Evolutionary conservation across 805 yeast genomes (phyloP).

Genomic region (Candida easanensis): DNA sequence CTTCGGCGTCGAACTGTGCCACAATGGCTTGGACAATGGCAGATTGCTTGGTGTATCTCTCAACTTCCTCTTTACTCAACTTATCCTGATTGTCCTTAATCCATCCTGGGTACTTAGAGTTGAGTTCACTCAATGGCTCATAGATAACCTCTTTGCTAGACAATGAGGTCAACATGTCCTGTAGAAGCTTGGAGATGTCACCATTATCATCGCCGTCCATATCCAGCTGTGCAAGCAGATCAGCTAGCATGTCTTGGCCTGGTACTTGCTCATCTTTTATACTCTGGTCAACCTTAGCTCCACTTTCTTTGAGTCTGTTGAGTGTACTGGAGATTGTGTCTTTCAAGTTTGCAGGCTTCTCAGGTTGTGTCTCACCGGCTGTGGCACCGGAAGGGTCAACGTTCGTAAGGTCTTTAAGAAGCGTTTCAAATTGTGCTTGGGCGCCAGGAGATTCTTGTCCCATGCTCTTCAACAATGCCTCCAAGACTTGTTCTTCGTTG

Average conservation of each 20-base stretch:
- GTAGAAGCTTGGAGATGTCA: constrained; percentile 62
- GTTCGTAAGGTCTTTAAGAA: constrained; percentile 31
- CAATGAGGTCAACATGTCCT: constrained; percentile 76
- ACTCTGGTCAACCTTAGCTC: constrained; percentile 63
- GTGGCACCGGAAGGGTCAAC: constrained; percentile 14
- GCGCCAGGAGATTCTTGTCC: constrained; percentile 53
- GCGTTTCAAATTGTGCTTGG: constrained; percentile 45
- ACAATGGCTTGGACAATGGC: constrained; percentile 59
- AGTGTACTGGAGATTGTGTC: constrained; percentile 77
- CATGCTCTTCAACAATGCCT: constrained; percentile 24
- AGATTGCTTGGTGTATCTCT: constrained; percentile 59
- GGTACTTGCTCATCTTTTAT: constrained; percentile 49
- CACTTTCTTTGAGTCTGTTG: constrained; percentile 73
- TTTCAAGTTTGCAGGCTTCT: constrained; percentile 43
- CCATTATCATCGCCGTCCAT: constrained; percentile 41
- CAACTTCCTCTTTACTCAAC: constrained; percentile 40
- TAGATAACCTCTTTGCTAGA: constrained; percentile 82
- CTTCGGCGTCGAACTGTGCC: constrained; percentile 59
- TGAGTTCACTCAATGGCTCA: constrained; percentile 83
- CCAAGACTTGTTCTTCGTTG: constrained; percentile 22
- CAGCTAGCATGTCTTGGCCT: constrained; percentile 50
- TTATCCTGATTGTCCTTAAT: constrained; percentile 49
- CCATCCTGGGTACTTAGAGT: constrained; percentile 70
- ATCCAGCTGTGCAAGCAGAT: constrained; percentile 62
- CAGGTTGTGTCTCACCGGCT: background rate